Evolutionary conservation across 805 yeast genomes (phyloP), one percentile per base, ranked within the genome.

Genomic region (Candida golubevii): DNA sequence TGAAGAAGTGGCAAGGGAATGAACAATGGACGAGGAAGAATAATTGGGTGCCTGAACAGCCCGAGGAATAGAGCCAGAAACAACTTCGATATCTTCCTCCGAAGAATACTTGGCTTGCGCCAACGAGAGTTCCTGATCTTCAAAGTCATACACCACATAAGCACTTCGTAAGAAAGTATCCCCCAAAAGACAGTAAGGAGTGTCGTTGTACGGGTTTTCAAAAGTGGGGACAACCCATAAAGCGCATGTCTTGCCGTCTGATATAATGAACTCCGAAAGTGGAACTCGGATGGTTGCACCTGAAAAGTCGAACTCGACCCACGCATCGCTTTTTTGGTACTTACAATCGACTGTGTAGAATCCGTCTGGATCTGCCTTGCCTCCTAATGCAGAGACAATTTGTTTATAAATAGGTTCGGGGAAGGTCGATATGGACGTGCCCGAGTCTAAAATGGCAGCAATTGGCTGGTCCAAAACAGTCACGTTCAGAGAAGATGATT

Each of bases 71-170:
- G 41, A 54, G 8, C 68, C 48, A 6, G 65, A 49, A 34, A 82
- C 72, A 8, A 62, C 67, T 39, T 78, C 79, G 38, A 80, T 69
- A 44, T 77, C 60, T 44, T 65, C 66, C 12, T 57, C 59, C 14
- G 46, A 50, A 7, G 59, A 40, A 42, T 46, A 52, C 18, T 46
- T 49, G 28, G 45, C 46, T 36, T 74, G 76, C 26, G 80, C 85
- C 54, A 83, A 48, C 3, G 85, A 78, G 34, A 84, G 66, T 54
- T 77, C 71, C 35, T 61, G 61, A 52, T 74, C 74, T 26, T 79
- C 85, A 38, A 80, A 61, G 60, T 84, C 85, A 59, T 74, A 81
- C 13, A 81, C 86, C 30, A 79, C 72, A 58, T 82, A 83, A 1
- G 82, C 80, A 43, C 77, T 71, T 41, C 85, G 68, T 49, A 85